These are phyloP conservation scores for Boletus eberwhitei DNA, from an alignment of 768 basidiomycete species.

Conservation along the genomic window DNA sequence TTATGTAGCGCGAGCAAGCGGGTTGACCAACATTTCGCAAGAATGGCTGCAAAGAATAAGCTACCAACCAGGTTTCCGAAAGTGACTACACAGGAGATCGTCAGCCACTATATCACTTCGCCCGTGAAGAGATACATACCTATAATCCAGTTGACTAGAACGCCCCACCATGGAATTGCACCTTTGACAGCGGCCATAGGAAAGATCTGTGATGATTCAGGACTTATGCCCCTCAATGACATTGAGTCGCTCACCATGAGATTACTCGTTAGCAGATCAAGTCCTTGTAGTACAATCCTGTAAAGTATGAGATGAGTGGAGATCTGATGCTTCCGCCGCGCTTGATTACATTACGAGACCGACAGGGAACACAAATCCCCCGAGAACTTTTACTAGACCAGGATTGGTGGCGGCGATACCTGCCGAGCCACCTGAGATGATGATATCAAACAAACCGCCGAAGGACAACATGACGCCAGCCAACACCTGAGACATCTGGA, in stretches of 20 bases:
- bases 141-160: slow-evolving; percentile 65
- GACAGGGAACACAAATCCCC: slow-evolving; percentile 70
- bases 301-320: neutral
- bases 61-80: slow-evolving; percentile 71
- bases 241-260: slow-evolving; percentile 53
- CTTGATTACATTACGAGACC: slow-evolving; percentile 68
- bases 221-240: neutral
- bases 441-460: slow-evolving; percentile 60
- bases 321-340: neutral
- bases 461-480: slow-evolving; percentile 76
- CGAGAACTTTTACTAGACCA: slow-evolving; percentile 62
- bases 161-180: slow-evolving; percentile 66
- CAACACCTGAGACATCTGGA: slow-evolving; percentile 43
- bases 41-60: slow-evolving; percentile 64
- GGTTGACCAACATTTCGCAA: slow-evolving; percentile 54
- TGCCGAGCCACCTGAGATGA: slow-evolving; percentile 57
- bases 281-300: slow-evolving; percentile 71
- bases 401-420: slow-evolving; percentile 53
- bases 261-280: slow-evolving; percentile 72
- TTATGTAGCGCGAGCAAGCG: neutral
- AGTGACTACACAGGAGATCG: slow-evolving; percentile 42
- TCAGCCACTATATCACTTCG: neutral
- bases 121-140: slow-evolving; percentile 38
- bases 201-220: slow-evolving; percentile 45
- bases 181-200: slow-evolving; percentile 65